Evolutionary conservation across 2,329 filamentous ascomycete genomes (phyloP), one percentile per base, ranked within the genome.

Genomic region (Malbranchea cinnamomea): DNA sequence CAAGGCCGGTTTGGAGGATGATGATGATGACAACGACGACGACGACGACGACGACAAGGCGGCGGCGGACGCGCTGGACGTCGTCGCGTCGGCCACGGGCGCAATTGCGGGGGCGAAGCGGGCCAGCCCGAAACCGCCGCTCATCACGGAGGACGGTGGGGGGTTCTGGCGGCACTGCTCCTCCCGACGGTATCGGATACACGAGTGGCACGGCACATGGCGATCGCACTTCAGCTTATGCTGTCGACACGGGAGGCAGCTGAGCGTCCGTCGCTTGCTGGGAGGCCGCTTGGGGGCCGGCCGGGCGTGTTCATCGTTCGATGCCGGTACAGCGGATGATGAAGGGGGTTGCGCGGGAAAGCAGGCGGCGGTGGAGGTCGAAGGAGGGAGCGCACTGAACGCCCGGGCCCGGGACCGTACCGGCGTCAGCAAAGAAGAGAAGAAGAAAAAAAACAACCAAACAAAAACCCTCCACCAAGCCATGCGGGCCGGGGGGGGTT

Each of bases 191-290:
- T 48, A 50, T 26, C 47, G 46, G 12, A 36, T 38, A 27, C 49
- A 52, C 4, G 41, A 49, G 8, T 48, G 35, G 28, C 49, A 52
- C 3, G 48, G 49, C 4, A 52, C 38, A n/a, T 37, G 39, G 17
- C 48, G 43, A 31, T 52, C 47, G 35, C 49, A 52, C 32, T 43
- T 45, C 6, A 52, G 38, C 34, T 52, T 52, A 28, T 51, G 48
- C 23, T 42, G 38, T 20, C 49, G 38, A 34, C 49, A 52, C 7
- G 44, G 47, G 11, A 47, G 43, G 26, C 49, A 52, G 34, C 46
- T 52, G 12, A 52, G 36, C 10, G 41, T 36, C 18, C 40, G 26
- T 13, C 36, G 13, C 16, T 35, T 38, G 18, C 29, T 32, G 16
- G 36, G 36, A 11, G 16, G 9, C 28, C 31, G 23, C 34, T 35